phyloP scores from a whole-genome alignment of 306 rosid genomes.

The Cotoneaster glaucophyllus region DNA sequence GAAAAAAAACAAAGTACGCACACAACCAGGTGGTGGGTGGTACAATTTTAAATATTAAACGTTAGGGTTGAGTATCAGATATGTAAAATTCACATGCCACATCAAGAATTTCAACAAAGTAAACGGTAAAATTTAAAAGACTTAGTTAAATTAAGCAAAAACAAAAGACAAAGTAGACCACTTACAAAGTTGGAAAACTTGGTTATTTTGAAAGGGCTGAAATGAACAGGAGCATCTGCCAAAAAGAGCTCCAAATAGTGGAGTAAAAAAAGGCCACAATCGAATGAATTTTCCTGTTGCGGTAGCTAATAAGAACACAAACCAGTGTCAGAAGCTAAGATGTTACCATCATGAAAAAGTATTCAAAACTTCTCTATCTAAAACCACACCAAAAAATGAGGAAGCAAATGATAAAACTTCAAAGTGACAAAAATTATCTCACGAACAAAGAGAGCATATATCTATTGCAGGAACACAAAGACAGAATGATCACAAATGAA shows the following conservation, averaged over 20 bases:
- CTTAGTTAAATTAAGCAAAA: background rate
- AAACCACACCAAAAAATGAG: background rate
- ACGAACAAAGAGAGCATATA: background rate
- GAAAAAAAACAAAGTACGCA: background rate
- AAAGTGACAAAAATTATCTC: background rate
- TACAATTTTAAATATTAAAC: background rate
- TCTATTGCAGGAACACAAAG: background rate
- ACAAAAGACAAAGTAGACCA: slow-evolving; percentile 14
- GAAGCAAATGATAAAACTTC: background rate
- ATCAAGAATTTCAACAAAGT: background rate
- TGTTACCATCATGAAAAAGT: background rate
- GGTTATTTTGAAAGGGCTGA: slow-evolving; percentile 66
- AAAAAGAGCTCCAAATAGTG: slow-evolving; percentile 92
- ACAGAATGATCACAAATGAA: background rate
- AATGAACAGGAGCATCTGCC: slow-evolving; percentile 65
- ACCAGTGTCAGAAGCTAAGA: slow-evolving; percentile 8
- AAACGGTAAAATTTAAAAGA: background rate
- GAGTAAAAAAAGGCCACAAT: slow-evolving; percentile 89
- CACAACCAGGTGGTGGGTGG: background rate
- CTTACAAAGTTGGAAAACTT: slow-evolving; percentile 81
- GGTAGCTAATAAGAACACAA: slow-evolving; percentile 59
- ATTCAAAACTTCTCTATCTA: background rate
- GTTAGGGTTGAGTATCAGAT: background rate
- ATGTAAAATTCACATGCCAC: background rate
- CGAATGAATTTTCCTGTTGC: slow-evolving; percentile 86